Percentiles rank a stretch among this genome's conserved stretches.
Conservation (phyloP, 768 basidiomycete species). For the Postia placenta region DNA sequence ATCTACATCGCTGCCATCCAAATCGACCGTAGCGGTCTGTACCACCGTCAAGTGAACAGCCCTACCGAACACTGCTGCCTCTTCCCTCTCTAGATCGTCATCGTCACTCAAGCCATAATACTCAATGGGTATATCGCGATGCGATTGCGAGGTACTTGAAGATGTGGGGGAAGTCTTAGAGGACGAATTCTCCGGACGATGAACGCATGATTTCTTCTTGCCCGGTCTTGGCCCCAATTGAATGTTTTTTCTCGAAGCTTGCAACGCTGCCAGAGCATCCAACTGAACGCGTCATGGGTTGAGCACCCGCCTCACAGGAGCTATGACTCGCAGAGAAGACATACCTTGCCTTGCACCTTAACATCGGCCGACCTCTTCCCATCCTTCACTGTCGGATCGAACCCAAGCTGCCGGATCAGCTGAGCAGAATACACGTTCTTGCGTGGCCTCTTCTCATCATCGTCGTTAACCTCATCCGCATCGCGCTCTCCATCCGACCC, state of each 20-base stretch:
- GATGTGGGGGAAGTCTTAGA: no score
- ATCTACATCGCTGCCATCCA: constrained; percentile 21
- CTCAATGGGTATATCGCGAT: no score
- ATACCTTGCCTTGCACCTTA: constrained; percentile 54
- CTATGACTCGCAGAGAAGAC: constrained; percentile 11
- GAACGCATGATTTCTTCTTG: constrained; percentile 37
- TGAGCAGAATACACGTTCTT: constrained; percentile 58
- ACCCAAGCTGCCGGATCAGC: constrained; percentile 68
- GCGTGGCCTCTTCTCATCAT: constrained; percentile 14
- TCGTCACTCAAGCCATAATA: no score
- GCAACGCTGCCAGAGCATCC: constrained; percentile 47
- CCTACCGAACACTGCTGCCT: constrained; percentile 8
- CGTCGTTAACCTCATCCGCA: constrained; percentile 13
- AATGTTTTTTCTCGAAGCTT: constrained; percentile 45
- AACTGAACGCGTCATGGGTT: constrained; percentile 37
- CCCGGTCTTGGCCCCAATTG: constrained; percentile 61
- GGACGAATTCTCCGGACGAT: constrained; percentile 48
- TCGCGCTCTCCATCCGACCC: constrained; percentile 8
- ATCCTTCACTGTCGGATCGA: constrained; percentile 63
- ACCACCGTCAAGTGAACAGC: constrained; percentile 4
- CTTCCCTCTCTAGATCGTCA: constrained; percentile 23
- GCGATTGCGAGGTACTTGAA: no score
- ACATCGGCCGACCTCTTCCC: constrained; percentile 34
- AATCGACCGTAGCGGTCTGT: constrained; percentile 14
- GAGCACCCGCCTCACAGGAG: no score